Base-by-base conservation (phyloP, 306 rosid species). In the Medicago lupulina region DNA sequence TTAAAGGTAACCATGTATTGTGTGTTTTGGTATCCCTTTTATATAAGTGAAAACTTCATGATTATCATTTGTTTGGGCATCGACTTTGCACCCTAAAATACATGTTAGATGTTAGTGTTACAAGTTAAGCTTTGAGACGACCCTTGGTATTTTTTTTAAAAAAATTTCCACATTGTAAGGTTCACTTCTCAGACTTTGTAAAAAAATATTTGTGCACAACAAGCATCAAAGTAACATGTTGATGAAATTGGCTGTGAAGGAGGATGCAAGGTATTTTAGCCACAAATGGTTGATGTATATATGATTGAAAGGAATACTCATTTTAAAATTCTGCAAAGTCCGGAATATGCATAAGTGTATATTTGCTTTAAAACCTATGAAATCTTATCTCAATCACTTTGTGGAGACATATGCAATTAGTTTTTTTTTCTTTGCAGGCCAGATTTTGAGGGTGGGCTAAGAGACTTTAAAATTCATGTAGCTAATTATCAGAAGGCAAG, bases 201-300 rank as follows among this genome's bases (percentile, higher is more conserved):
- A 21, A n/a, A n/a, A n/a, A n/a, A n/a, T n/a, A n/a, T n/a, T n/a
- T n/a, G n/a, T n/a, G n/a, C n/a, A n/a, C n/a, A n/a, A n/a, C 79
- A 92, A 83, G 81, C 80, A 90, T 60, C 83, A 97, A 74, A 89
- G 99, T 76, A 90, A 92, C 73, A 89, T 92, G 92, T 86, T 95
- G 83, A 90, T 95, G 96, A 90, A 90, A 86, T 67, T 95, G 91
- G 97, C 99, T n/a, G n/a, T 70, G 97, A 95, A 89, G 97, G 97
- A 77, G 88, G 93, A 82, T 95, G 99, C 93, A 93, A 93, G 97
- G 97, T 95, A 89, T 70, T 62, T 59, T 76, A 50, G 61, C 81
- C 65, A 21, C 49, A 16, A 79, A 64, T 64, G 59, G 76, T 23
- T 75, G 99, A 95, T 84, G 93, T 85, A 49, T 86, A 91, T 46